A percentile compares a stretch with the other conserved stretches of the same genome.
These are phyloP conservation scores for Trichophyton verrucosum DNA, from an alignment of 2,329 filamentous ascomycete species.

Conservation along the genomic window DNA sequence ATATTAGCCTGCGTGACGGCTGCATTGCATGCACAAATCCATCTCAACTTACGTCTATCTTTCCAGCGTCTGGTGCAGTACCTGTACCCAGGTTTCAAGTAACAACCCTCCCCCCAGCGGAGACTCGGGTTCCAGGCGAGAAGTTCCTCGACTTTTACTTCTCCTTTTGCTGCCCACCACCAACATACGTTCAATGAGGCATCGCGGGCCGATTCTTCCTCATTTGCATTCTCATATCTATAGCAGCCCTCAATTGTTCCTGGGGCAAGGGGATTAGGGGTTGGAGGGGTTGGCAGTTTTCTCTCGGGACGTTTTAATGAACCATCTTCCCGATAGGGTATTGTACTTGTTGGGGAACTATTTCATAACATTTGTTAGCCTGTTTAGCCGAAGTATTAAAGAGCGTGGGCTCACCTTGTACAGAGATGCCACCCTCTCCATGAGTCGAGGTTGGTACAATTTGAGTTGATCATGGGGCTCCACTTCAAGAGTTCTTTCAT, in stretches of 20 bases:
- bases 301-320: not conserved
- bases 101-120: not conserved
- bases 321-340: not conserved
- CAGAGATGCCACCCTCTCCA: not conserved
- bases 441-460: not conserved
- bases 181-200: not conserved
- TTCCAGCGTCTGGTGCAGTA: not conserved
- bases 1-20: not conserved
- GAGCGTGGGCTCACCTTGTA: not conserved
- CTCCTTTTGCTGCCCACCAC: not conserved
- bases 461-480: not conserved
- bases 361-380: not conserved
- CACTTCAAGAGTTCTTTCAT: not conserved
- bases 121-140: not conserved
- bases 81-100: not conserved
- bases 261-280: not conserved
- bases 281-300: not conserved
- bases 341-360: not conserved
- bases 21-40: not conserved
- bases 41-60: not conserved
- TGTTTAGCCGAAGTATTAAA: not conserved
- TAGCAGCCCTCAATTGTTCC: not conserved
- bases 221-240: not conserved
- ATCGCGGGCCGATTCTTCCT: not conserved
- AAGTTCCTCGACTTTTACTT: not conserved